Evolutionary conservation across 225 moss, liverwort and hornwort species (phyloP).

Genomic region (Neckera pumila): DNA sequence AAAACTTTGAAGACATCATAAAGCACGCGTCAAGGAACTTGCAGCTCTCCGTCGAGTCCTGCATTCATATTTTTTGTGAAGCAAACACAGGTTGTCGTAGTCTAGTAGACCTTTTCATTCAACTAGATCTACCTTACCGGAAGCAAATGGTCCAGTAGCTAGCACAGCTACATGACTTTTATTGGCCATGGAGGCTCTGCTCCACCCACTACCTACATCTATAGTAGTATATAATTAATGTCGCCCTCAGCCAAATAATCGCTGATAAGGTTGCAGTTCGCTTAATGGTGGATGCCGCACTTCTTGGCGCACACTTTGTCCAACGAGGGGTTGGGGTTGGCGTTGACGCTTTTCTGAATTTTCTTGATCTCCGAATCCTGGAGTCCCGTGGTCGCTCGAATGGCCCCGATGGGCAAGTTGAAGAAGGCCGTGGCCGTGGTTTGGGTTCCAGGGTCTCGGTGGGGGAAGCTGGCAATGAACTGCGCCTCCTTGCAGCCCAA

Average conservation of each 20-base stretch:
- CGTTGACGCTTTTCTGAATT: background rate
- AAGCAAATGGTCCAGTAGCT: background rate
- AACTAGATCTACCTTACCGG: background rate
- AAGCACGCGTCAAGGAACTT: no score
- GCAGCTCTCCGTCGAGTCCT: background rate
- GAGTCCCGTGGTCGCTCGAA: slow-evolving; percentile 16
- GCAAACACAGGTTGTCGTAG: background rate
- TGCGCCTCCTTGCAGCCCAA: slow-evolving; percentile 28
- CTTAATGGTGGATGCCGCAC: background rate
- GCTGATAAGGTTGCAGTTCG: background rate
- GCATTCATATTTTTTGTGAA: background rate
- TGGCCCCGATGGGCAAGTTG: background rate
- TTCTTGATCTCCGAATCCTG: background rate
- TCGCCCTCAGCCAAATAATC: background rate
- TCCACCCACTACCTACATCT: background rate
- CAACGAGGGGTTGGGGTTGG: slow-evolving; percentile 12
- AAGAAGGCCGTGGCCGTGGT: slow-evolving; percentile 16
- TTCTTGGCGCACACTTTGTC: slow-evolving; percentile 6
- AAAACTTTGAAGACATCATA: background rate
- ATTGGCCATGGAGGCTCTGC: background rate
- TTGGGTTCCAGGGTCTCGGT: slow-evolving; percentile 22
- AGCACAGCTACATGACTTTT: background rate
- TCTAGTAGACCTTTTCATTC: background rate
- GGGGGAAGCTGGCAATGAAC: slow-evolving; percentile 32
- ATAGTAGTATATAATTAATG: no score